Evolutionary conservation across 1,284 basidiomycete genomes (phyloP), one percentile per base, ranked within the genome.

Genomic region (Schizophyllum commune): DNA sequence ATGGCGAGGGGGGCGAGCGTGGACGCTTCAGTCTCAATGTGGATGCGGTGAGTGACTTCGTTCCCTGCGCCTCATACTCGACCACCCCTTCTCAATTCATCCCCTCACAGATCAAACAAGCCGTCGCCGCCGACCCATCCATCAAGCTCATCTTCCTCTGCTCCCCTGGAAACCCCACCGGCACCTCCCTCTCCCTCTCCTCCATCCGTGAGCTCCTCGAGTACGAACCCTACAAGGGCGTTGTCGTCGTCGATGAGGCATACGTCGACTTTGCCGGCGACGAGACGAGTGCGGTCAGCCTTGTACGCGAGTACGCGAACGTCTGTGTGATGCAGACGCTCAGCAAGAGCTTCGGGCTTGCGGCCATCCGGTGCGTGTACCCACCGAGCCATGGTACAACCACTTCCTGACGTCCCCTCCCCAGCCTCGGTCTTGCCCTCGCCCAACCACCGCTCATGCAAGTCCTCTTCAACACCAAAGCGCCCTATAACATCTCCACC

Each of bases 91-190:
- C n/a, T n/a, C n/a, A n/a, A n/a, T n/a, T n/a, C n/a, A n/a, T n/a
- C n/a, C n/a, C n/a, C n/a, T n/a, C n/a, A n/a, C n/a, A 96, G 91
- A 80, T 96, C 67, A 89, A 92, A 72, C 78, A 80, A 61, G 81
- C 82, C 0, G 78, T 95, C 61, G 77, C 80, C 22, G 78, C 79
- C 13, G 83, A 94, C 72, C 82, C 88, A 0, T 76, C 80, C 1
- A 91, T 98, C 75, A 98, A 98, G 71, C 82, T 99, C 59, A 82
- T 97, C 62, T 95, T 98, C 78, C 80, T 99, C 59, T 98, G 96
- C 76, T 98, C 96, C 1, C 97, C 96, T 0, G 97, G 97, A 2
- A 99, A 99, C 72, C 97, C 97, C 0, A 97, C 96, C 0, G 95
- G 96, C 15, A 98, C 96, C 0, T 75, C 91, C 32, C 87, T 99